phyloP scores from a whole-genome alignment of 176 grass and related monocot species.

The Aegilops bicornis region DNA sequence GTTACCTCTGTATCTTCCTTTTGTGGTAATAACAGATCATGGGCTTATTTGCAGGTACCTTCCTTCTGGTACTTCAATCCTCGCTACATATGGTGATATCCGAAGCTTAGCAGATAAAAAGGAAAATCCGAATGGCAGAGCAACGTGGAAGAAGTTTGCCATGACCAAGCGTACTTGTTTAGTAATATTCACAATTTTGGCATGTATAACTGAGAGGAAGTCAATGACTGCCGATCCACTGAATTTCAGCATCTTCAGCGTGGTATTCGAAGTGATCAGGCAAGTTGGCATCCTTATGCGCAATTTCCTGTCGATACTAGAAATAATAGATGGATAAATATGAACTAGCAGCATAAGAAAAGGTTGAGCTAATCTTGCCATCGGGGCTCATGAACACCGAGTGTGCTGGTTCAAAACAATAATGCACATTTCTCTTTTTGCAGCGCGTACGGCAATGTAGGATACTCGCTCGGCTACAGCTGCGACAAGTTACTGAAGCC shows the following conservation, averaged over 20 bases:
- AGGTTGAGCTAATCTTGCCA: not conserved
- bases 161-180: conserved; percentile 43
- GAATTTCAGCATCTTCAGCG: conserved; percentile 59
- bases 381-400: too few species aligned
- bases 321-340: not conserved
- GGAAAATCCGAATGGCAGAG: not conserved
- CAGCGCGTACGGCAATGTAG: conserved; percentile 57
- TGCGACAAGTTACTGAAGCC: conserved; percentile 41
- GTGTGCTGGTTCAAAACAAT: not conserved
- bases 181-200: conserved; percentile 45
- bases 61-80: conserved; percentile 38
- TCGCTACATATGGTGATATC: not conserved
- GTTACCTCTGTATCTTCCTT: not conserved
- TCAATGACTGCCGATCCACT: conserved; percentile 51
- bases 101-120: not conserved
- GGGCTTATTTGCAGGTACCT: conserved; percentile 45
- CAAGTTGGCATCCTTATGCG: conserved; percentile 2
- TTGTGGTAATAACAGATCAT: conserved; percentile 15
- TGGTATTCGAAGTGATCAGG: conserved; percentile 64
- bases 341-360: not conserved
- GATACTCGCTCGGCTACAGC: conserved; percentile 53
- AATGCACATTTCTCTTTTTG: not conserved
- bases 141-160: conserved; percentile 16
- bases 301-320: not conserved
- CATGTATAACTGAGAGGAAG: conserved; percentile 66